Evolutionary conservation across 2,329 filamentous ascomycete species (phyloP), one percentile per base, ranked within the genome.

Genomic region (Paracoccidioides lutzii): DNA sequence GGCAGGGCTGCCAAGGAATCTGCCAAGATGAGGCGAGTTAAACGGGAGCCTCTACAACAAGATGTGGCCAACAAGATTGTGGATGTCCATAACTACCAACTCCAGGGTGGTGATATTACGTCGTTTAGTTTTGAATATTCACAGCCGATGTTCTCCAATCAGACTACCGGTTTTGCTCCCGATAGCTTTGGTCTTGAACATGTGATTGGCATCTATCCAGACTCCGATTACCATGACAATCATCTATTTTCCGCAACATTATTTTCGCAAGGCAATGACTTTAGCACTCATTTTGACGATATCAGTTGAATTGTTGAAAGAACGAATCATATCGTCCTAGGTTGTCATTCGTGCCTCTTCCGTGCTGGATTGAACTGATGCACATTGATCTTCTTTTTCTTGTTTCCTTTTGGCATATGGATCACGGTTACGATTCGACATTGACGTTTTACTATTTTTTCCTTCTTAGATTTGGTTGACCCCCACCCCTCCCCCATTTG

Each of bases 1-100:
- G 71, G 72, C 6, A 71, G 67, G 57, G 68, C 70, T 42, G 65
- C 44, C 30, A 72, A 70, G 59, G 64, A 66, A 59, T 62, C 66
- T 22, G 65, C 69, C 28, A 69, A 63, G 56, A 61, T 62, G 56
- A 65, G 67, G 54, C 63, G 63, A n/a, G 61, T 48, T 28, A 38
- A 52, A 49, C 60, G 63, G 53, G 59, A 69, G 62, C 62, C 66
- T 32, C 60, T 57, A 45, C 59, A 54, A 53, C 15, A 38, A n/a
- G 61, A 9, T 41, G 33, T 38, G 12, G 28, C 35, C 7, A 42
- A 52, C 50, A 15, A 12, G 22, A 32, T n/a, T 15, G 38, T 15
- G 3, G 38, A 22, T 22, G 32, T 42, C 28, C 28, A n/a, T 32
- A n/a, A 41, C 38, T 52, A 33, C 50, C 50, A 52, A 57, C 28